phyloP scores from a whole-genome alignment of 176 grass and related monocot genomes.

The Leersia perrieri region DNA sequence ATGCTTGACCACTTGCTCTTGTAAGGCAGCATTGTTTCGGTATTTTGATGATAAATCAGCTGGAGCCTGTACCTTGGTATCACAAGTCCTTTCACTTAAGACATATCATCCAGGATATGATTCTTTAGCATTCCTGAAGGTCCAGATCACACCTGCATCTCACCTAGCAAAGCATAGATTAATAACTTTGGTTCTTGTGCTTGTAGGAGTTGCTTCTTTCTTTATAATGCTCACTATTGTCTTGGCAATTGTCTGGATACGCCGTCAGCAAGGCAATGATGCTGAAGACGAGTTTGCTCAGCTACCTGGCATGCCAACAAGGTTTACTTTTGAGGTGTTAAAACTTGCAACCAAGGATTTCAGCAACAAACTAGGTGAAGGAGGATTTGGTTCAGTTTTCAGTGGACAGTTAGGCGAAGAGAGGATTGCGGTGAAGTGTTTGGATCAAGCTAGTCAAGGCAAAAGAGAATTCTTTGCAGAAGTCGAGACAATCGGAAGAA shows the following conservation, averaged over 20 bases:
- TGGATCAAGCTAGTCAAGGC: slow-evolving; percentile 40
- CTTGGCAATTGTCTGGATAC: background rate
- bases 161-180: background rate
- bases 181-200: background rate
- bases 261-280: background rate
- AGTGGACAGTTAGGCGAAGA: slow-evolving; percentile 21
- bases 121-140: slow-evolving; percentile 47
- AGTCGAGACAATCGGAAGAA: slow-evolving; percentile 49
- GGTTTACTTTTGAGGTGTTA: slow-evolving; percentile 32
- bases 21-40: slow-evolving; percentile 57
- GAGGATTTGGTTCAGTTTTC: slow-evolving; percentile 56
- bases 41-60: too few relatives aligned
- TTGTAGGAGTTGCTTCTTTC: slow-evolving; percentile 9
- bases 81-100: slow-evolving; percentile 32
- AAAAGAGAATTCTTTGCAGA: slow-evolving; percentile 53
- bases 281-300: slow-evolving; percentile 23
- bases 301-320: slow-evolving; percentile 39
- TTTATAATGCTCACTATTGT: background rate
- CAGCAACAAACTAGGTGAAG: slow-evolving; percentile 38
- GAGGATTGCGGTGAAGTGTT: slow-evolving; percentile 42
- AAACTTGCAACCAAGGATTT: slow-evolving; percentile 39
- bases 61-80: slow-evolving; percentile 26
- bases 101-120: too few relatives aligned
- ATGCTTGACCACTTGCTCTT: slow-evolving; percentile 51
- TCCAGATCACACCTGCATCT: slow-evolving; percentile 24